These are phyloP conservation scores for Pseudophaeomoniella oleicola DNA, from an alignment of 2,329 filamentous ascomycete genomes.

Conservation along the genomic window DNA sequence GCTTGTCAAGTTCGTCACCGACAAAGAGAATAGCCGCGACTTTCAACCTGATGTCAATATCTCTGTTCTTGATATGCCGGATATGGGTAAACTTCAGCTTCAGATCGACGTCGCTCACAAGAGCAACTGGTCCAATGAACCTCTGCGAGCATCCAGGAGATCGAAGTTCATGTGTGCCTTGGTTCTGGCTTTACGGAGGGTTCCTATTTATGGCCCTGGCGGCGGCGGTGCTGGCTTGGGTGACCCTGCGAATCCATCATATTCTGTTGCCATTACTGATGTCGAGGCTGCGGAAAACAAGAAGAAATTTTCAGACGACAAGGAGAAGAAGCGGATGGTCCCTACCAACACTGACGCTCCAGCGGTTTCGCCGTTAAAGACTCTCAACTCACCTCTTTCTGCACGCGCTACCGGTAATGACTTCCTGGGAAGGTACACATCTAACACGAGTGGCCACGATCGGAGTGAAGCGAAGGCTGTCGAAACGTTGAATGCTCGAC, in stretches of 20 bases:
- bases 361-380: not conserved
- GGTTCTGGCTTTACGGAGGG: slow-evolving; percentile 66
- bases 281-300: slow-evolving; percentile 50
- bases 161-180: slow-evolving; percentile 97
- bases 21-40: slow-evolving; percentile 76
- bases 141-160: slow-evolving; percentile 62
- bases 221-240: slow-evolving; percentile 52
- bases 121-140: slow-evolving; percentile 81
- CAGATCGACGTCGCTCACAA: slow-evolving; percentile 81
- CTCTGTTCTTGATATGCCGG: slow-evolving; percentile 61
- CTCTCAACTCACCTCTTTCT: not conserved
- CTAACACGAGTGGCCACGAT: slow-evolving; percentile 1
- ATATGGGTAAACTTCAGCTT: slow-evolving; percentile 77
- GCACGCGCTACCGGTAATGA: not conserved
- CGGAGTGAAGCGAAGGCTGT: slow-evolving; percentile 18
- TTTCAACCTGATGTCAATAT: slow-evolving; percentile 76
- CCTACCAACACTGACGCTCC: slow-evolving; percentile 27
- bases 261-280: slow-evolving; percentile 63
- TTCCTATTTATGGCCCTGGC: slow-evolving; percentile 73
- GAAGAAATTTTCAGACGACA: slow-evolving; percentile 41
- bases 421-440: not conserved
- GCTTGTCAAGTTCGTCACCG: slow-evolving; percentile 69
- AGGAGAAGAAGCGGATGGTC: slow-evolving; percentile 52
- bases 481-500: slow-evolving; percentile 19
- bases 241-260: slow-evolving; percentile 56